Conservation (phyloP, 2,329 filamentous ascomycete genomes). For the Sordariomycetes sp. region DNA sequence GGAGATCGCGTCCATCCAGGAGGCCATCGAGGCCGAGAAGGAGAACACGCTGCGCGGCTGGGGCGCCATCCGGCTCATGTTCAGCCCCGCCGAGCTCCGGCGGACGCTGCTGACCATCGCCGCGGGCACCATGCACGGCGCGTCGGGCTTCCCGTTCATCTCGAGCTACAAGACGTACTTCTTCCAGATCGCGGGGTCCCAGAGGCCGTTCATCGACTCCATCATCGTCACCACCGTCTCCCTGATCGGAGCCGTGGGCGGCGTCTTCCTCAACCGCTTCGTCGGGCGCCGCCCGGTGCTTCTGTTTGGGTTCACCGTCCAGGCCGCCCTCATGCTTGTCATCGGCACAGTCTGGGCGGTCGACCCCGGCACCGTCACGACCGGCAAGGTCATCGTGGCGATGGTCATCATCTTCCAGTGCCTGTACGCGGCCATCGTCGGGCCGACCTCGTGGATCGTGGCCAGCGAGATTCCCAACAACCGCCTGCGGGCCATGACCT, state of each 20-base stretch:
- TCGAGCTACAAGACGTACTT: conserved; percentile 7
- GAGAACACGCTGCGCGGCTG: conserved; percentile 4
- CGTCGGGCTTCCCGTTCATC: conserved; percentile 7
- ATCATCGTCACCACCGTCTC: conserved; percentile 7
- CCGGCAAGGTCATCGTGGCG: conserved; percentile 6
- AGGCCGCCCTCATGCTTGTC: conserved; percentile 6
- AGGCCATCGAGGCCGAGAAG: conserved; percentile 7
- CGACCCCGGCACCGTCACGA: conserved; percentile 2
- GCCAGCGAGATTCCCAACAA: conserved; percentile 6
- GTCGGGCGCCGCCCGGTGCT: conserved; percentile 5
- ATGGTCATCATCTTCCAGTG: conserved; percentile 8
- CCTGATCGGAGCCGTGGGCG: conserved; percentile 5
- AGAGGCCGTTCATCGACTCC: conserved; percentile 6
- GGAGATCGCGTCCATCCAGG: conserved; percentile 4
- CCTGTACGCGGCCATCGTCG: conserved; percentile 5
- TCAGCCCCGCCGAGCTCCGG: conserved; percentile 5
- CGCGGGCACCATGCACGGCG: conserved; percentile 4
- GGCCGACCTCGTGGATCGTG: conserved; percentile 5
- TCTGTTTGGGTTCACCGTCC: conserved; percentile 4
- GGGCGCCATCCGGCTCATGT: conserved; percentile 6
- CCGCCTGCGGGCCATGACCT: conserved; percentile 6
- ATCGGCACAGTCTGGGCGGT: conserved; percentile 5
- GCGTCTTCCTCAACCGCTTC: conserved; percentile 7
- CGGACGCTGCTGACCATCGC: conserved; percentile 7
- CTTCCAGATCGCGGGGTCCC: conserved; percentile 7